Evolutionary conservation across 805 yeast species (phyloP).

Genomic region (Grigorovia humatica): DNA sequence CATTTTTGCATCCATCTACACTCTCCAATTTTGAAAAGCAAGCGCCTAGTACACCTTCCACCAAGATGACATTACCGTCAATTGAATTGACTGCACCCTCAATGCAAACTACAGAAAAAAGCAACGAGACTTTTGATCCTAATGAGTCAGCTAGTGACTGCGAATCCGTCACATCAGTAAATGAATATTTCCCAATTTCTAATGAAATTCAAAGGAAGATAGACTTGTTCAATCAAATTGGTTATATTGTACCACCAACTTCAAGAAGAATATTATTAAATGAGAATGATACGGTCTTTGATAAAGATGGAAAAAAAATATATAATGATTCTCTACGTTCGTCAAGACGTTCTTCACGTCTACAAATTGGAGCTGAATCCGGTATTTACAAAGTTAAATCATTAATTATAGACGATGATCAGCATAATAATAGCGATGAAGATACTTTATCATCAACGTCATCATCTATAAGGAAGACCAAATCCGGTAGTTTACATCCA

Average conservation of each 20-base stretch:
- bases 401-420: slow-evolving; percentile 14
- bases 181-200: slow-evolving; percentile 22
- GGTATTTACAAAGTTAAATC: slow-evolving; percentile 27
- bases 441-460: slow-evolving; percentile 2
- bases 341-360: slow-evolving; percentile 22
- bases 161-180: slow-evolving; percentile 16
- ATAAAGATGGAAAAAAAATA: slow-evolving; percentile 8
- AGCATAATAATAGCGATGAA: slow-evolving; percentile 1
- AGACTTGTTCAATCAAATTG: slow-evolving; percentile 20
- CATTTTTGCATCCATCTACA: slow-evolving; percentile 8
- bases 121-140: neutral
- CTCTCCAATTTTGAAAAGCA: neutral
- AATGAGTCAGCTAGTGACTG: slow-evolving; percentile 3
- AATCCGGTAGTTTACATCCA: slow-evolving; percentile 10
- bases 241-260: slow-evolving; percentile 24
- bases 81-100: neutral
- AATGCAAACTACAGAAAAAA: slow-evolving; percentile 1
- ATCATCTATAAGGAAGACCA: slow-evolving; percentile 12
- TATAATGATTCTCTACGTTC: slow-evolving; percentile 10
- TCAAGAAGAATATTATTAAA: slow-evolving; percentile 9
- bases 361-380: slow-evolving; percentile 15
- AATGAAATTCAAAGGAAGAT: slow-evolving; percentile 17
- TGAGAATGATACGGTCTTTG: slow-evolving; percentile 5
- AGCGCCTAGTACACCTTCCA: neutral
- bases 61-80: neutral